Evolutionary conservation across 805 yeast species (phyloP), one percentile per base, ranked within the genome.

Genomic region (Suhomyces tanzawaensis): DNA sequence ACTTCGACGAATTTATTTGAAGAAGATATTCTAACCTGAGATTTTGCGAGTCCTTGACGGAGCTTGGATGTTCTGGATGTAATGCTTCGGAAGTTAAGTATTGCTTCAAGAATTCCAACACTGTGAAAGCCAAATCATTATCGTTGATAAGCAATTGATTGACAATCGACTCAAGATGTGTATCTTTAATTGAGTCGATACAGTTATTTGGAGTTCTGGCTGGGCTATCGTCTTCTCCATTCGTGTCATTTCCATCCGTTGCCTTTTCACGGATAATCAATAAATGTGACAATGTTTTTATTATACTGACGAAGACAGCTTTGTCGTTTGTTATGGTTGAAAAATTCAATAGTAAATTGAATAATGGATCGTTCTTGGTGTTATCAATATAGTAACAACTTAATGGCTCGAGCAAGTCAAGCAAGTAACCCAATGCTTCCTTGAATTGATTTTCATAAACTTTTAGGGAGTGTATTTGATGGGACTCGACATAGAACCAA

Each of bases 371-470:
- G 48, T 82, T 81, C 35, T 78, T 72, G 17, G 78, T 71, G 19
- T 82, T 84, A 21, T 93, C 90, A 3, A 89, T 79, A 48, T 85
- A 72, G 58, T 86, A 87, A 29, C 96, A 83, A 3, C 91, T 79
- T 22, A 89, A 76, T 2, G 90, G 81, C 57, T 93, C 98, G 44
- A 86, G 74, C 22, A 89, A 74, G 58, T 93, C 99, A 36, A 87
- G 60, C 11, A 81, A 65, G 56, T 86, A 85, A 40, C 72, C 75
- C 31, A 81, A 64, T 19, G 82, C 63, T 55, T 89, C 96, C 38
- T 71, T 72, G 34, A 66, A 65, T 36, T 58, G 60, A 41, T 58
- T 60, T 25, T 59, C 55, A 45, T 41, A 56, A 29, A 45, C 41
- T 24, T 32, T 36, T 41, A 64, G 47, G n/a, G 41, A 33, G 37